Conservation (phyloP, 2,329 filamentous ascomycete species). For the Calonectria pseudoturangicola region DNA sequence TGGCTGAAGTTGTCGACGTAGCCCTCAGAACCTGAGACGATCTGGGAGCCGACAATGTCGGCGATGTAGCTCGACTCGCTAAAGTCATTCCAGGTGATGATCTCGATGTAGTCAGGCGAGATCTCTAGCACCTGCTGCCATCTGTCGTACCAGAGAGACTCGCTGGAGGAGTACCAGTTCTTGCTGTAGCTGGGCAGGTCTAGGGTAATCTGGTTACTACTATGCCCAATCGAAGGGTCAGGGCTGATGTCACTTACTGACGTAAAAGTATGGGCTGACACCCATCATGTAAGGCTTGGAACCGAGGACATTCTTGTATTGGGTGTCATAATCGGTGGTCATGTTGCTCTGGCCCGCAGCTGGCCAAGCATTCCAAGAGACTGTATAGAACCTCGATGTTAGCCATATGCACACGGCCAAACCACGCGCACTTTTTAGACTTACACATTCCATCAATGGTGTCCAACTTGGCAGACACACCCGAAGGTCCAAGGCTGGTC, state of each 20-base stretch:
- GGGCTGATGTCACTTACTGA: slow-evolving; percentile 57
- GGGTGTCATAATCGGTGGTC: slow-evolving; percentile 58
- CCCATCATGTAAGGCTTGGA: slow-evolving; percentile 70
- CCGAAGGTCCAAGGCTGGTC: slow-evolving; percentile 54
- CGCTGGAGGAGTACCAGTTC: slow-evolving; percentile 79
- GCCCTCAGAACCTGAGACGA: slow-evolving; percentile 65
- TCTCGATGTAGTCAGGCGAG: slow-evolving; percentile 66
- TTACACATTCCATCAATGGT: slow-evolving; percentile 52
- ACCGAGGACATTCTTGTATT: slow-evolving; percentile 58
- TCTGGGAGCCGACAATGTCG: slow-evolving; percentile 63
- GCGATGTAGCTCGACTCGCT: slow-evolving; percentile 74
- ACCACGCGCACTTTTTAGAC: slow-evolving; percentile 26
- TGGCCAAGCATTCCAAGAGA: slow-evolving; percentile 65
- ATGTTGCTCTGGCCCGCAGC: slow-evolving; percentile 55
- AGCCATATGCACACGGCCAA: slow-evolving; percentile 11
- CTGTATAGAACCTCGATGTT: slow-evolving; percentile 40
- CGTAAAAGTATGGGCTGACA: slow-evolving; percentile 77
- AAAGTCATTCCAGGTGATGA: slow-evolving; percentile 73
- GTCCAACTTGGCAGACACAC: slow-evolving; percentile 48
- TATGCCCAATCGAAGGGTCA: not conserved
- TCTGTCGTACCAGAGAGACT: slow-evolving; percentile 76
- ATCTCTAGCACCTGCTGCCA: slow-evolving; percentile 72
- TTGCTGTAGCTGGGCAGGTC: slow-evolving; percentile 73
- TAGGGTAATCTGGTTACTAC: not conserved
- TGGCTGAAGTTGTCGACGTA: slow-evolving; percentile 71